Conservation (phyloP, 2,329 filamentous ascomycete genomes). For the Colletotrichum salicis region DNA sequence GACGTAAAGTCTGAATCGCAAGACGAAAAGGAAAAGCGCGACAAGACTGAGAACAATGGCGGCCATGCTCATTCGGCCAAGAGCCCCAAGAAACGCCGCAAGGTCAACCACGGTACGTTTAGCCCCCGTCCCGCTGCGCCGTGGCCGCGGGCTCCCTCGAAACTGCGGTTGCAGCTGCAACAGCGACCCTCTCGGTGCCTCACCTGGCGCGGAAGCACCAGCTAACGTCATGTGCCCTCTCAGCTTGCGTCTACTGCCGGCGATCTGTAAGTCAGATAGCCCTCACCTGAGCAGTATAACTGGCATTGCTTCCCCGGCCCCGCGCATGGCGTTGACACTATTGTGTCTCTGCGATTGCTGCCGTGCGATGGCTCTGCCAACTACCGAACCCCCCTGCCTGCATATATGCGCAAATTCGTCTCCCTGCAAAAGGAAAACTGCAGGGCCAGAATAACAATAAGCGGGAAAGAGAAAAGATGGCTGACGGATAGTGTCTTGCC, state of each 20-base stretch:
- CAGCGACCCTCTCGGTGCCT: conserved; percentile 38
- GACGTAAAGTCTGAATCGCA: conserved; percentile 51
- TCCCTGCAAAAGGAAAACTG: not conserved
- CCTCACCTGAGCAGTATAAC: conserved; percentile 39
- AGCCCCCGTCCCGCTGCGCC: conserved; percentile 27
- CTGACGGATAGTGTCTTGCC: conserved; percentile 56
- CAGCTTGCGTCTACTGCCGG: conserved; percentile 89
- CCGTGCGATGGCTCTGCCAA: conserved; percentile 29
- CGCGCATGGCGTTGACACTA: conserved; percentile 21
- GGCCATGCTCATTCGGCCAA: conserved; percentile 47
- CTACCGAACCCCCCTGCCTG: conserved; percentile 21
- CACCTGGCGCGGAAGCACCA: conserved; percentile 40
- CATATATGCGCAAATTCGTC: conserved; percentile 11
- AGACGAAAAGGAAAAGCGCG: conserved; percentile 42
- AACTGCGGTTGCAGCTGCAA: conserved; percentile 30
- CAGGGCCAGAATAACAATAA: conserved; percentile 2
- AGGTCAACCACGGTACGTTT: conserved; percentile 86
- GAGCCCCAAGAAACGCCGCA: conserved; percentile 85
- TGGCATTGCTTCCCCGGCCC: conserved; percentile 35
- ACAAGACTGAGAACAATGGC: conserved; percentile 44
- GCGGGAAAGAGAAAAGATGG: conserved; percentile 42
- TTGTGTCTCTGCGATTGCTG: conserved; percentile 15
- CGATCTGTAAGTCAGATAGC: conserved; percentile 79
- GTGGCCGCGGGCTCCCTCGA: not conserved
- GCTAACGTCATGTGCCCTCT: conserved; percentile 48